Conservation (phyloP, 1,284 basidiomycete species). For the Microbotryum scabiosae region DNA sequence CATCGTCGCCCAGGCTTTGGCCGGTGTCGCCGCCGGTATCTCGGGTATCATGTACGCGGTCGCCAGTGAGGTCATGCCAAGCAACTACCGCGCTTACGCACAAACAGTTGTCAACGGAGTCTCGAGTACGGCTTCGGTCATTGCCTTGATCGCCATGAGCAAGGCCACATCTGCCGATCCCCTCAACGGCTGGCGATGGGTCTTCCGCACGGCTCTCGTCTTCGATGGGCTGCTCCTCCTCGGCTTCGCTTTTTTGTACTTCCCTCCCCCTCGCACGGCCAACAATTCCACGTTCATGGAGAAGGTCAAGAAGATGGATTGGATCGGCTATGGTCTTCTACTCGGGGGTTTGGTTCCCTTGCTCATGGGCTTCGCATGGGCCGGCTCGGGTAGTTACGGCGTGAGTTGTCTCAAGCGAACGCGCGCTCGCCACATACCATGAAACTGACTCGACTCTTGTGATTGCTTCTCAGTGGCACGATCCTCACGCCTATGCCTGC, state of each 20-base stretch:
- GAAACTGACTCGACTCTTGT: not conserved
- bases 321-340: slow-evolving; percentile 11
- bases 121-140: not conserved
- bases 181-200: slow-evolving; percentile 16
- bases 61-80: slow-evolving; percentile 5
- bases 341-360: slow-evolving; percentile 5
- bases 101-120: slow-evolving; percentile 10
- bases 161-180: slow-evolving; percentile 1
- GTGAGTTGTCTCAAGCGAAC: no score
- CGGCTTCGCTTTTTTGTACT: slow-evolving; percentile 9
- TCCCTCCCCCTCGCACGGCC: slow-evolving; percentile 9
- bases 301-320: slow-evolving; percentile 6
- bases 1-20: slow-evolving; percentile 5
- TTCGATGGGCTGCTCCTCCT: slow-evolving; percentile 3
- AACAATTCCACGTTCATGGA: not conserved
- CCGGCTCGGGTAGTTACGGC: not conserved
- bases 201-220: slow-evolving; percentile 3
- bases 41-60: slow-evolving; percentile 14
- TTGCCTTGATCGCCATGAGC: slow-evolving; percentile 8
- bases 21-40: slow-evolving; percentile 7
- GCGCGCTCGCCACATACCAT: no score
- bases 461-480: slow-evolving; percentile 1
- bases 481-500: slow-evolving; percentile 1
- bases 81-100: slow-evolving; percentile 3
- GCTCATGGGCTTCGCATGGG: slow-evolving; percentile 12